Evolutionary conservation across 208 protist genomes (phyloP), one percentile per base, ranked within the genome.

Genomic region (Crithidia sp.): DNA sequence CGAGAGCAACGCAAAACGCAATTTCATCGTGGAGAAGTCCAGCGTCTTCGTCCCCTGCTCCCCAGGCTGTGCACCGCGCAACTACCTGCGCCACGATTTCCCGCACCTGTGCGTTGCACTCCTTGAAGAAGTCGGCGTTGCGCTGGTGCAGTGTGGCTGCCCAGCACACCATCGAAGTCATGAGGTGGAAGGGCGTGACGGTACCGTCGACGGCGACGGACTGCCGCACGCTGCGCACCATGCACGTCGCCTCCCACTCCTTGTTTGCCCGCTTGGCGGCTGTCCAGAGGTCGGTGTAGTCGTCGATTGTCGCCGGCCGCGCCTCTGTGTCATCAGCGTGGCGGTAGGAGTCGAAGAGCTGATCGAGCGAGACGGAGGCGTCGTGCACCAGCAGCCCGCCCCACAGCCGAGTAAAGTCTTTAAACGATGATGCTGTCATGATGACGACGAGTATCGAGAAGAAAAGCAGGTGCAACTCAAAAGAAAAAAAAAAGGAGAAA

Each of bases 161-260:
- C 66, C 74, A 79, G 45, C 74, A 79, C 50, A 50, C 58, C 74
- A 79, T 79, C 10, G 74, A 45, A 0, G 70, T 65, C 67, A 74
- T 69, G 7, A 79, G 53, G 5, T 69, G 67, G 8, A 39, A 44
- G 3, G 50, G 54, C n/a, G 67, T 74, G n/a, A 79, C 53, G 54
- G 52, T 13, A 9, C 60, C 67, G 10, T 57, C 67, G 36, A 69
- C 49, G 16, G 55, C 41, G 16, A 65, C 47, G 45, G 67, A 79
- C 12, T 58, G 58, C 36, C 67, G 74, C 47, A 79, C 50, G 53
- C 67, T 68, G 54, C 67, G 74, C 74, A 74, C 67, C 74, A 79
- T 79, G 55, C 74, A 79, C 43, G 67, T 41, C 54, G 74, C 74
- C 47, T 63, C 67, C 67, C 74, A 79, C 40, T 79, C 74, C 47